phyloP scores from a whole-genome alignment of 108 stramenopile genomes.

The Nannochloropsis gaditana region DNA sequence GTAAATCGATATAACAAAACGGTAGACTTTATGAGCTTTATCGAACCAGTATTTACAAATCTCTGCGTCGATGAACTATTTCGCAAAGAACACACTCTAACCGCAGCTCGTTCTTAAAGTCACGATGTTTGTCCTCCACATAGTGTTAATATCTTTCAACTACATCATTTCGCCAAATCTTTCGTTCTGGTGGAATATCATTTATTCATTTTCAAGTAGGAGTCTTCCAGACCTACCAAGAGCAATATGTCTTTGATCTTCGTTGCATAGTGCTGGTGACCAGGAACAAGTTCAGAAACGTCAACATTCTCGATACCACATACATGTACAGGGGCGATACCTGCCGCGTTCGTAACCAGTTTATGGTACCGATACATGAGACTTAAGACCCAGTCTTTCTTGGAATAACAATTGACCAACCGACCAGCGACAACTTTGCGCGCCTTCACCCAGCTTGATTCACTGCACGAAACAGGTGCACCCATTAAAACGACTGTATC shows the following conservation, averaged over 20 bases:
- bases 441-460: slow-evolving; percentile 34
- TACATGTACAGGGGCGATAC: background rate
- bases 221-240: background rate
- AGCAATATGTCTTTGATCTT: background rate
- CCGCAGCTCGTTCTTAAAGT: too few species aligned
- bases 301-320: background rate
- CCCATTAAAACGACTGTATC: slow-evolving; percentile 44
- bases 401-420: slow-evolving; percentile 42
- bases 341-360: background rate
- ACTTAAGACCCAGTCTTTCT: slow-evolving; percentile 36
- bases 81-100: too few species aligned
- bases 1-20: too few species aligned
- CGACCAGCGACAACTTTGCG: slow-evolving; percentile 33
- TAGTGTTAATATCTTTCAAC: too few species aligned
- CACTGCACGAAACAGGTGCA: slow-evolving; percentile 24
- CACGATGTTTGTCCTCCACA: too few species aligned
- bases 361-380: slow-evolving; percentile 34
- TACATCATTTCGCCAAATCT: too few species aligned
- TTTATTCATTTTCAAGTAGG: background rate
- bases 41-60: too few species aligned
- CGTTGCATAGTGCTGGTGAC: background rate
- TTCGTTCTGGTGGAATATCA: too few species aligned
- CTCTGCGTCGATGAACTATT: too few species aligned
- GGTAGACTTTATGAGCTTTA: too few species aligned
- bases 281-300: background rate